Evolutionary conservation across 331 rosid genomes (phyloP), one percentile per base, ranked within the genome.

Genomic region (Quercus lobata): DNA sequence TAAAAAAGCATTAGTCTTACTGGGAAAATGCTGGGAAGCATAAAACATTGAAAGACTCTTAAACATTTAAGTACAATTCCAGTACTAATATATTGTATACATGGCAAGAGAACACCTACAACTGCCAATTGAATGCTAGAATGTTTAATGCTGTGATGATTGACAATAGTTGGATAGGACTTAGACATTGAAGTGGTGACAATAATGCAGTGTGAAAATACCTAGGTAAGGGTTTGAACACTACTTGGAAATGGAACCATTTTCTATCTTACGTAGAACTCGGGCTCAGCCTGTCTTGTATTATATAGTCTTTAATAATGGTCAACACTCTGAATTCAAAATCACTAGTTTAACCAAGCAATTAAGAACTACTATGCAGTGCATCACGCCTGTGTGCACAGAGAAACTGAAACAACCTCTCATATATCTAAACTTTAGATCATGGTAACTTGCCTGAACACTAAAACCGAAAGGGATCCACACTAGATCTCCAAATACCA

Each of bases 381-480:
- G 21, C 30, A 62, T 62, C 30, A 29, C 6, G 41, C 25, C n/a
- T 24, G 60, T 21, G 61, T 69, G 55, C 8, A 68, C 19, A 70
- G 37, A 82, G 35, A 83, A 77, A 69, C 8, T 44, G 55, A 35
- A 80, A 34, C 22, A 57, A 75, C 5, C 24, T 73, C 72, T 58
- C 19, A 68, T 69, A 46, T 52, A 69, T 69, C 72, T 76, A 49
- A 79, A 44, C 15, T 66, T 46, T 46, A 27, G 75, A 58, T 72
- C 32, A 53, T 72, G 35, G 78, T 30, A 32, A 80, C 85, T 44
- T 89, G 87, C 98, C 94, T 93, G 99, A 83, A 93, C 91, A 83
- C 97, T 96, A 75, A 96, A 96, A 58, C 97, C 88, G 86, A 93
- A 96, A 78, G 99, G 98, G 82, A 96, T 96, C 98, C 97, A 93